phyloP scores from a whole-genome alignment of 768 basidiomycete species.

The Clitopilus hobsonii region DNA sequence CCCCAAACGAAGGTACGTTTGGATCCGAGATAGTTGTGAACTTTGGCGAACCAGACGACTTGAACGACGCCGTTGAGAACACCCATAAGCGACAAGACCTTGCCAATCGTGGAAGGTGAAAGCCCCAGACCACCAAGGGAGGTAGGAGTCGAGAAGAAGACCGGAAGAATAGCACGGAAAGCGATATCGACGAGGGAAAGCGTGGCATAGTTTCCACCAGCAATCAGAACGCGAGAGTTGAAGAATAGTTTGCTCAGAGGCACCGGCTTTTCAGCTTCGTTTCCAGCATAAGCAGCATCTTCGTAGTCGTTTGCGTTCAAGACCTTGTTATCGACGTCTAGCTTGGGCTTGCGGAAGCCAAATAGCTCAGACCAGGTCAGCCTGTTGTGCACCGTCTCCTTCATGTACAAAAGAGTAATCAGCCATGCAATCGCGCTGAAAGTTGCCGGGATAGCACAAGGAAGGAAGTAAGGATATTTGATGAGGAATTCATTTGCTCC shows the following conservation, averaged over 20 bases:
- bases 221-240: slow-evolving; percentile 48
- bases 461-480: slow-evolving; percentile 57
- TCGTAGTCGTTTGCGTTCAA: slow-evolving; percentile 1
- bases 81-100: slow-evolving; percentile 53
- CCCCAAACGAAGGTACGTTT: slow-evolving; percentile 53
- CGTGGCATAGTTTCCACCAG: slow-evolving; percentile 57
- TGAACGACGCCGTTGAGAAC: slow-evolving; percentile 61
- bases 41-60: slow-evolving; percentile 55
- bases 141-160: slow-evolving; percentile 67
- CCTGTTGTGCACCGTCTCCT: slow-evolving; percentile 39
- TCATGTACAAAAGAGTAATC: slow-evolving; percentile 46
- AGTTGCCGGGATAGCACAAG: slow-evolving; percentile 60
- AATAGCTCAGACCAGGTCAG: slow-evolving; percentile 18
- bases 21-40: slow-evolving; percentile 57
- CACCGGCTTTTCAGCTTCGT: slow-evolving; percentile 2
- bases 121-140: slow-evolving; percentile 65
- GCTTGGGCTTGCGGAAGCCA: slow-evolving; percentile 13
- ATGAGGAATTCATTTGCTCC: slow-evolving; percentile 37
- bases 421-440: slow-evolving; percentile 51
- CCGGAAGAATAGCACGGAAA: slow-evolving; percentile 56
- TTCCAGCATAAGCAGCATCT: neutral
- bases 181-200: slow-evolving; percentile 64
- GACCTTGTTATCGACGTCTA: neutral
- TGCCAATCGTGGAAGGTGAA: slow-evolving; percentile 56
- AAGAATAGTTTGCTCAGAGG: slow-evolving; percentile 36